Base-by-base conservation (phyloP, 768 basidiomycete genomes). In the Pulveroboletus sp. region DNA sequence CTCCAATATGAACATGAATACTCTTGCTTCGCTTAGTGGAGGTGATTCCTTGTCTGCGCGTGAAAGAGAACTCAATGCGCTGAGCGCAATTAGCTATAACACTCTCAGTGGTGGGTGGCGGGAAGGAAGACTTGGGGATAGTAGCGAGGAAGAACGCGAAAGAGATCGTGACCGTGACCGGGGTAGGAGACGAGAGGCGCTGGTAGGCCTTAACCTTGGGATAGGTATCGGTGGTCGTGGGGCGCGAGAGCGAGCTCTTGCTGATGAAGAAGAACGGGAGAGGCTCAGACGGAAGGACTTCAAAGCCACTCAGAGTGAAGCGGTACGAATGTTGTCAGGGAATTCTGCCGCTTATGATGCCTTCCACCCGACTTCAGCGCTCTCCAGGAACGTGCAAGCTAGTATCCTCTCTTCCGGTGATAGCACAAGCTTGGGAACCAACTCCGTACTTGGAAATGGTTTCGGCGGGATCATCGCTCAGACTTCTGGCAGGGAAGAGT, bases 301-400 rank as follows among this genome's bases (percentile, higher is more conserved):
- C 51, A 73, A 76, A 32, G 69, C 70, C 28, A 38, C 42, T 39
- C 69, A 78, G 24, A 69, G 68, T 2, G 66, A 68, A 40, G 68
- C 63, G 38, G 70, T 72, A 18, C 60, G 67, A 17, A 57, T 78
- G 46, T 58, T 76, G 8, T 65, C 73, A 44, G 69, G 68, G 43
- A 70, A 71, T 56, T 62, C 77, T 3, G 71, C 73, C 21, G 78
- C 85, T 1, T 91, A 80, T 62, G 89, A 93, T 59, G 84, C 88
- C 2, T 93, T 91, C 72, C 84, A 90, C 63, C 80, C 83, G 1
- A 77, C 84, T 1, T 73, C 73, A 1, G 15, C 61, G 8, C 26
- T 61, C 24, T 56, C 67, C 14, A 60, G 68, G 56, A 65, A 54
- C 37, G 37, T 53, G 26, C 67, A 67, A n/a, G 37, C 53, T 11